Base-by-base conservation (phyloP, 495 filamentous ascomycete species). In the Neurospora sp. region DNA sequence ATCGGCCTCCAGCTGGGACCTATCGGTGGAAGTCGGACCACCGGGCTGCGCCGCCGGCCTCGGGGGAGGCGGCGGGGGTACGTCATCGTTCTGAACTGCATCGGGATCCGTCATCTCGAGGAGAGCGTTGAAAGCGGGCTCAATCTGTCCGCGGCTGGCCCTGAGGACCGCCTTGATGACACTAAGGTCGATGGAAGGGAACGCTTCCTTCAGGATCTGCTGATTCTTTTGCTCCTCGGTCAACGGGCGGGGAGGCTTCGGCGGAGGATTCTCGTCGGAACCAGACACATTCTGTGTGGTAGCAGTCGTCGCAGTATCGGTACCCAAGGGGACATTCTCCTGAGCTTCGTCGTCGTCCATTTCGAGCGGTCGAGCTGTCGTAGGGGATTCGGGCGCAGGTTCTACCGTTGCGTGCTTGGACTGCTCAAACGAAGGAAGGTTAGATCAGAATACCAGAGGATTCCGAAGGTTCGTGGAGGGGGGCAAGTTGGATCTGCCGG, bases 111-210 rank as follows among this genome's bases (percentile, higher is more conserved):
- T 94, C 94, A 97, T 97, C 76, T 91, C 93, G 35, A 99, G 86
- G 9, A 99, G 88, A 38, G 96, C 96, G 84, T 97, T 96, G 84
- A 98, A 98, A 46, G 96, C 96, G 14, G 94, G 92, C 79, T 99
- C 96, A 59, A 99, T 89, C 76, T 91, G 88, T 59, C 93, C 96
- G 75, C 91, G 88, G 80, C 95, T 97, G 10, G 96, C 96, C 14
- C 85, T 84, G 72, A 99, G 83, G 10, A 99, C 92, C 18, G 96
- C 96, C 82, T 91, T 96, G 78, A 98, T 88, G 23, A 99, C 94
- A 31, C 88, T 78, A 14, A 84, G 80, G 70, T 99, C 96, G 75
- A 98, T 90, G 71, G 83, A 85, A 3, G 96, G 96, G 79, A 99
- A 99, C 1, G 95, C 96, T 81, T 99, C 96, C 78, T 92, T 93